Percentiles rank a stretch among this genome's conserved stretches.
These are phyloP conservation scores for Fallopia convolvulus DNA, from an alignment of 148 eudicot species.

Conservation along the genomic window DNA sequence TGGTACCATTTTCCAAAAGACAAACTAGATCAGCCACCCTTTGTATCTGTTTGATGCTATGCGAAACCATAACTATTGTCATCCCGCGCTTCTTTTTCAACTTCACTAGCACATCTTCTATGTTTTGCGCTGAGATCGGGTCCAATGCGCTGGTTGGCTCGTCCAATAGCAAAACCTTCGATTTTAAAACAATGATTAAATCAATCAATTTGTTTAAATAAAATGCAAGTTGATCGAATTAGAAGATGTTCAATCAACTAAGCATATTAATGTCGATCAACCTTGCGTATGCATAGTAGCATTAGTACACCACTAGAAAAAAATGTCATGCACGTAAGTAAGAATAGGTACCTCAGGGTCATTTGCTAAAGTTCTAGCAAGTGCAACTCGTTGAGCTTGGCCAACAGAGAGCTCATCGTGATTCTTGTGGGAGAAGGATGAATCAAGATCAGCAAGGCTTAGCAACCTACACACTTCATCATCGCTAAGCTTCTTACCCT, in stretches of 20 bases:
- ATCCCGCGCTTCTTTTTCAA: not conserved
- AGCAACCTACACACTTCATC: slow-evolving; percentile 24
- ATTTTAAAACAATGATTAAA: not conserved
- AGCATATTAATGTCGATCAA: too few species aligned
- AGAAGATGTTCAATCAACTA: not conserved
- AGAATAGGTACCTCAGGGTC: slow-evolving; percentile 26
- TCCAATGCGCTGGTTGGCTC: slow-evolving; percentile 12
- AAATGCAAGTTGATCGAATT: not conserved
- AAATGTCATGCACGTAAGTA: not conserved
- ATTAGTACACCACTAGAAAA: not conserved
- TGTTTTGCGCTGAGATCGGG: slow-evolving; percentile 10
- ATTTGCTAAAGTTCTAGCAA: slow-evolving; percentile 35
- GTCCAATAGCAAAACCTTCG: slow-evolving; percentile 6
- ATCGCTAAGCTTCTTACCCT: slow-evolving; percentile 28
- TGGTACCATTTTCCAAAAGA: slow-evolving; percentile 1
- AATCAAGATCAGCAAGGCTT: slow-evolving; percentile 29
- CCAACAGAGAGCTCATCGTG: slow-evolving; percentile 31
- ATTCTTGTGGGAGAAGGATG: slow-evolving; percentile 24
- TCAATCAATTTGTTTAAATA: not conserved
- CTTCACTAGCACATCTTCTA: not conserved
- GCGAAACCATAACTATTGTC: slow-evolving; percentile 7
- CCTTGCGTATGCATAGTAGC: too few species aligned
- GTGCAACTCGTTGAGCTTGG: slow-evolving; percentile 37
- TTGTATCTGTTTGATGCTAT: slow-evolving; percentile 11
- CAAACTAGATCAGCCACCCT: slow-evolving; percentile 7